Evolutionary conservation across 23 red algal species (phyloP), one percentile per base, ranked within the genome.

Genomic region (Gracilaria caudata): DNA sequence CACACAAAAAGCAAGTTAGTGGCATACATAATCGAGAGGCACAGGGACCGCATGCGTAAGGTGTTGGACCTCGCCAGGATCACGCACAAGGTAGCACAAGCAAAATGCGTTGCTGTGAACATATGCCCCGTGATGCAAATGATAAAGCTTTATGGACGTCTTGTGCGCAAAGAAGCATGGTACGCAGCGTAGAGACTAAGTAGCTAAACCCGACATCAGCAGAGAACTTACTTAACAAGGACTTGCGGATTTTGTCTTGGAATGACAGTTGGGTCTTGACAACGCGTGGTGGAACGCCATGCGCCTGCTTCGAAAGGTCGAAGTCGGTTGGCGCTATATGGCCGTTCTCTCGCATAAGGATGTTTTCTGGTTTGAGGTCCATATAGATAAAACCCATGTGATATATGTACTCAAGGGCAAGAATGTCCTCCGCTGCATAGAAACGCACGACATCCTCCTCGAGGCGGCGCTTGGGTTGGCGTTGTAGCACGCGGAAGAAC

Each of bases 281-380:
- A 32, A 95, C 84, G 29, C 78, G 39, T 19, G 93, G 93, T 24
- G 84, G 71, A 54, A 95, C 93, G 6, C 86, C 74, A 73, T 90
- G 85, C 20, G 93, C 93, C 83, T 91, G 93, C 68, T 95, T 95
- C 21, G 84, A 90, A 11, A 95, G 72, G 56, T 95, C 93, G 79
- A 95, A 95, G 84, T 95, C 93, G 23, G 84, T 89, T 19, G 91
- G 64, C 11, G 93, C 93, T 51, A 95, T 75, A 37, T 95, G 93
- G 35, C 93, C 93, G 61, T 91, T 91, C 19, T 40, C 84, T 32
- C 93, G 81, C 84, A 95, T 90, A 45, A 95, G 93, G 36, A 95
- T 91, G 74, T 95, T 95, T 80, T 95, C 93, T 3, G 93, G 93
- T 74, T 95, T 95, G 61, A 95, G 78, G 41, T 95, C 93, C n/a